Conservation (phyloP, 202 grass and related monocot species). For the Setaria viridis region DNA sequence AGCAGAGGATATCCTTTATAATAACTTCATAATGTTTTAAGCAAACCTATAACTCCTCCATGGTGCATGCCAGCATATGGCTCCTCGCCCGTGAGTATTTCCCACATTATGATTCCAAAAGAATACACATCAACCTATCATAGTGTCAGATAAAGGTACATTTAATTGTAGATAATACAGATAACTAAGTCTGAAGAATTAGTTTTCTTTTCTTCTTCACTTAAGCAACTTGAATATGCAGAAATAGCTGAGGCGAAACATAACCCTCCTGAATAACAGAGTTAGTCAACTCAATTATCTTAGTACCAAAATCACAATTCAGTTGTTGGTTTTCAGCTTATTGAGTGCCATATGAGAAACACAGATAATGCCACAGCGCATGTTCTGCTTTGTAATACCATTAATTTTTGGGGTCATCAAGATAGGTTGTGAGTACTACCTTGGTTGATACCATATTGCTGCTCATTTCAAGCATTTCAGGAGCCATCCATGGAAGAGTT, state of each 20-base stretch:
- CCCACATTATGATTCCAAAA: conserved; percentile 39
- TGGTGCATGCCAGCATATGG: conserved; percentile 26
- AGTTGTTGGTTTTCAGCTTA: background rate
- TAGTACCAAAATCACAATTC: background rate
- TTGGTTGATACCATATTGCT: conserved; percentile 26
- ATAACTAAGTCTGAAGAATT: background rate
- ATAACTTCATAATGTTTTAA: conserved; percentile 15
- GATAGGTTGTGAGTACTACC: conserved; percentile 13
- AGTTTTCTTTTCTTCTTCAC: background rate
- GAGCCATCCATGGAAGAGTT: conserved; percentile 38
- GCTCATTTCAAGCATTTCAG: conserved; percentile 35
- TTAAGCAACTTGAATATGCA: background rate
- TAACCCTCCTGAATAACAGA: background rate
- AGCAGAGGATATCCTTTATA: background rate
- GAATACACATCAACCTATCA: conserved; percentile 30
- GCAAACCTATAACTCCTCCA: conserved; percentile 25
- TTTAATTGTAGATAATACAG: conserved; percentile 7
- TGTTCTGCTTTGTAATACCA: background rate
- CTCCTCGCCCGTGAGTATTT: conserved; percentile 29
- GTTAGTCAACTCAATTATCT: background rate
- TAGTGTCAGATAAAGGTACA: background rate
- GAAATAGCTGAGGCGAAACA: background rate
- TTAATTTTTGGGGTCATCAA: background rate
- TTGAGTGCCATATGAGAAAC: conserved; percentile 6
- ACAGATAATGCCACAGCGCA: background rate